Evolutionary conservation across 106 monocot species (phyloP).

Genomic region (Allium cepa): DNA sequence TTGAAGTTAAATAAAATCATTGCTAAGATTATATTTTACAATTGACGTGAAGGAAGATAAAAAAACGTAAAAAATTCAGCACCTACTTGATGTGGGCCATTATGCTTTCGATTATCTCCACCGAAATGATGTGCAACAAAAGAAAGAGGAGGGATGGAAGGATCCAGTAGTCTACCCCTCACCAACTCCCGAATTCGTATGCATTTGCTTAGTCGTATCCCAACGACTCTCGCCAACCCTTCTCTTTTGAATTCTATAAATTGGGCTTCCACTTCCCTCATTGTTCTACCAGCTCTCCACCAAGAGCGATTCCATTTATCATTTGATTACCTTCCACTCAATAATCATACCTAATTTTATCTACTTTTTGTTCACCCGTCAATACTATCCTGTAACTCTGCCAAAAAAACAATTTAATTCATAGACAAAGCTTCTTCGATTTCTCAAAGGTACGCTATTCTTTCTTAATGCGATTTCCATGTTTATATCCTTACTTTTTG

Average conservation of each 20-base stretch:
- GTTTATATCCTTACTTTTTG: not conserved
- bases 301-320: not conserved
- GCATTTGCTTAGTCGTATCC: not conserved
- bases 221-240: not conserved
- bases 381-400: no score
- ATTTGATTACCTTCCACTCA: not conserved
- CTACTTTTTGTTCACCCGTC: not conserved
- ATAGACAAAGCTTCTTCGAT: not conserved
- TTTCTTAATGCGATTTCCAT: not conserved
- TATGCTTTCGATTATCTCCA: no score
- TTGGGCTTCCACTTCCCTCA: not conserved
- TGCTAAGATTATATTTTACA: no score
- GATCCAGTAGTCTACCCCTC: conserved; percentile 1
- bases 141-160: not conserved
- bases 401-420: not conserved
- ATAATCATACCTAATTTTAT: not conserved
- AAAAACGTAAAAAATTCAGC: no score
- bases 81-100: no score
- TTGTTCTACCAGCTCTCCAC: conserved; percentile 8
- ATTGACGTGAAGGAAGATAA: no score
- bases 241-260: not conserved
- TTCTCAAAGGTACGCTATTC: not conserved
- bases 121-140: no score
- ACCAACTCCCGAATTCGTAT: conserved; percentile 4
- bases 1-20: no score